These are phyloP conservation scores for Curvularia hawaiiensis DNA, from an alignment of 2,329 filamentous ascomycete species.

Conservation along the genomic window DNA sequence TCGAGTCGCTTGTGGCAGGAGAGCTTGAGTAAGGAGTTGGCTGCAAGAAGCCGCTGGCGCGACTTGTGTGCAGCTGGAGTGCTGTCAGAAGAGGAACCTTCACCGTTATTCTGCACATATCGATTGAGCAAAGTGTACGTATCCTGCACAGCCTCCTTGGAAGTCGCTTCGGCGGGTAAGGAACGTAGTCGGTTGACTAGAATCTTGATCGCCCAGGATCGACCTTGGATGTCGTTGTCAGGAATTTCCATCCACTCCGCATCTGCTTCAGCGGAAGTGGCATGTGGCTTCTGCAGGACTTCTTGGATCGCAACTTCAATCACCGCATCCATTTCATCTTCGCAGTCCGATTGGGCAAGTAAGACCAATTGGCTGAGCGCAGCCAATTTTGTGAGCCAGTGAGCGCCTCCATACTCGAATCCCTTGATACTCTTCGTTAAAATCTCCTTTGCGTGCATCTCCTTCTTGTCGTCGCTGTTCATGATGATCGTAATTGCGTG, in stretches of 20 bases:
- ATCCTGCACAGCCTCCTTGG: conserved; percentile 61
- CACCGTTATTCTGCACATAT: conserved; percentile 75
- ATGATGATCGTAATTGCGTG: conserved; percentile 92
- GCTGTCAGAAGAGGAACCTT: conserved; percentile 72
- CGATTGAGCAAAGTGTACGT: conserved; percentile 81
- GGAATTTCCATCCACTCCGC: conserved; percentile 59
- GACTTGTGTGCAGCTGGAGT: conserved; percentile 80
- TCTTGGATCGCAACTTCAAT: conserved; percentile 77
- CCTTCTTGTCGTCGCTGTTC: conserved; percentile 75
- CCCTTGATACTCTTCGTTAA: conserved; percentile 75
- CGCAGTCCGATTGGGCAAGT: conserved; percentile 73
- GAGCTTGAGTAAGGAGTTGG: conserved; percentile 79
- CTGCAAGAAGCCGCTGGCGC: conserved; percentile 80
- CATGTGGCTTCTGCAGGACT: conserved; percentile 71
- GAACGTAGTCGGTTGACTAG: conserved; percentile 84
- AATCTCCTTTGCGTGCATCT: conserved; percentile 84
- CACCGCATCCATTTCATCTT: conserved; percentile 73
- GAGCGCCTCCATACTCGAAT: conserved; percentile 72
- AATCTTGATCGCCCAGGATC: conserved; percentile 81
- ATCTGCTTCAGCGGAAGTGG: conserved; percentile 61
- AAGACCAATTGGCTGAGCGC: conserved; percentile 77
- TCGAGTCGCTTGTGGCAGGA: conserved; percentile 79
- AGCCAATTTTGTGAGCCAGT: conserved; percentile 76
- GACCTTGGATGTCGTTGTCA: conserved; percentile 82
- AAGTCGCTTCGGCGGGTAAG: conserved; percentile 51